These are phyloP conservation scores for Potentilla sterilis DNA, from an alignment of 306 rosid species.

Conservation along the genomic window DNA sequence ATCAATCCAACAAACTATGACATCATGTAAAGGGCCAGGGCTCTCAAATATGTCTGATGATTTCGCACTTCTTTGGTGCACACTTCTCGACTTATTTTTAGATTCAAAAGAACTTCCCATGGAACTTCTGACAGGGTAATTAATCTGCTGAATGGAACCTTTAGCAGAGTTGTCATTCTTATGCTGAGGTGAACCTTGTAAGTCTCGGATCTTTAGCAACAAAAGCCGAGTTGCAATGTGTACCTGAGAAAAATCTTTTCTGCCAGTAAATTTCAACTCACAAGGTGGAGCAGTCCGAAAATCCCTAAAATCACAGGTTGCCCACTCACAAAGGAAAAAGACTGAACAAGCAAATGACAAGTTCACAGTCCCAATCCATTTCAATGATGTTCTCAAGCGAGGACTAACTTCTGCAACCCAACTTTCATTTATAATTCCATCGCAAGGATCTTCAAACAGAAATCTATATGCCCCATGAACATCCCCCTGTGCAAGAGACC, in stretches of 20 bases:
- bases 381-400: slow-evolving; percentile 77
- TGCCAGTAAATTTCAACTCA: slow-evolving; percentile 70
- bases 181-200: slow-evolving; percentile 39
- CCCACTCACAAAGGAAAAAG: slow-evolving; percentile 97
- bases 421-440: slow-evolving; percentile 54
- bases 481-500: slow-evolving; percentile 76
- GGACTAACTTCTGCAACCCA: slow-evolving; percentile 82
- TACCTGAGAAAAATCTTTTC: slow-evolving; percentile 80
- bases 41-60: slow-evolving; percentile 58
- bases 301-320: slow-evolving; percentile 91
- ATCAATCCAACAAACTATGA: slow-evolving; percentile 96
- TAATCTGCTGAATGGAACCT: slow-evolving; percentile 40
- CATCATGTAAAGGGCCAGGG: slow-evolving; percentile 92
- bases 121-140: slow-evolving; percentile 29
- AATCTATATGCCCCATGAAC: slow-evolving; percentile 53
- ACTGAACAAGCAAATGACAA: slow-evolving; percentile 63
- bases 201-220: slow-evolving; percentile 62
- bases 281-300: slow-evolving; percentile 54
- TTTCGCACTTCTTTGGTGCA: slow-evolving; percentile 33
- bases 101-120: slow-evolving; percentile 34
- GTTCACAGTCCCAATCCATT: slow-evolving; percentile 68
- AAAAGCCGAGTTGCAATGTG: slow-evolving; percentile 69
- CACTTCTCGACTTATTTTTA: slow-evolving; percentile 33
- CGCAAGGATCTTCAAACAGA: slow-evolving; percentile 77
- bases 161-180: slow-evolving; percentile 40